Percentiles rank a stretch among this genome's conserved stretches.
Evolutionary conservation across 176 grass and related monocot species (phyloP).

Genomic region (Lolium multiflorum): DNA sequence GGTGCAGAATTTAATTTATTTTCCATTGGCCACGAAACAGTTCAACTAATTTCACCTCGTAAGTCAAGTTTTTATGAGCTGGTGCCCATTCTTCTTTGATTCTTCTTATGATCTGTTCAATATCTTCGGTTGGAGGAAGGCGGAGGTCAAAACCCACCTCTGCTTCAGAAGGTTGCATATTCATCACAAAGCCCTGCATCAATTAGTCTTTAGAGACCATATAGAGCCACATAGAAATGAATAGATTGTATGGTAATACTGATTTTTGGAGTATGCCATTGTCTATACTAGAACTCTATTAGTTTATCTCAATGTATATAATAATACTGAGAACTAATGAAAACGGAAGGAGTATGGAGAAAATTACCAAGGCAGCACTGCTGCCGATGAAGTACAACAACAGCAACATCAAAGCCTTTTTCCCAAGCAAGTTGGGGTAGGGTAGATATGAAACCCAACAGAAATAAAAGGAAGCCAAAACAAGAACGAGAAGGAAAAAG

Average conservation of each 20-base stretch:
- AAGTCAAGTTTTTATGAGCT: conserved; percentile 81
- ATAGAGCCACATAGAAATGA: background rate
- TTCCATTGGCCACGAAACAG: background rate
- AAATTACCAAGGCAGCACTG: background rate
- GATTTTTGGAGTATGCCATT: conserved; percentile 4
- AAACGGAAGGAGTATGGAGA: too few relatives aligned
- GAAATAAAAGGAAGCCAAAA: too few relatives aligned
- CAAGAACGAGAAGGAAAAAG: too few relatives aligned
- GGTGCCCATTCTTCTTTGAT: conserved; percentile 92
- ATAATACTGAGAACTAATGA: background rate
- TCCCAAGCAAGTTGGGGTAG: too few relatives aligned
- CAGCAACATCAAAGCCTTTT: too few relatives aligned
- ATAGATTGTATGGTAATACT: background rate
- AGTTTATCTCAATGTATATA: background rate
- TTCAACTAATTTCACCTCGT: conserved; percentile 54
- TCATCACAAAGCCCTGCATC: conserved; percentile 94
- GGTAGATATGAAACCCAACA: too few relatives aligned
- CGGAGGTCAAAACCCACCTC: conserved; percentile 96
- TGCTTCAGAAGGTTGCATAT: conserved; percentile 98
- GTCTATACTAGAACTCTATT: background rate
- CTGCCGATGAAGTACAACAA: background rate
- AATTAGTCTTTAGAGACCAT: conserved; percentile 31
- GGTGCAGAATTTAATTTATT: background rate
- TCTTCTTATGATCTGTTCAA: conserved; percentile 71
- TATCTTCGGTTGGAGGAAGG: conserved; percentile 79